Conservation (phyloP, 495 filamentous ascomycete species). For the Penicillium herquei region DNA sequence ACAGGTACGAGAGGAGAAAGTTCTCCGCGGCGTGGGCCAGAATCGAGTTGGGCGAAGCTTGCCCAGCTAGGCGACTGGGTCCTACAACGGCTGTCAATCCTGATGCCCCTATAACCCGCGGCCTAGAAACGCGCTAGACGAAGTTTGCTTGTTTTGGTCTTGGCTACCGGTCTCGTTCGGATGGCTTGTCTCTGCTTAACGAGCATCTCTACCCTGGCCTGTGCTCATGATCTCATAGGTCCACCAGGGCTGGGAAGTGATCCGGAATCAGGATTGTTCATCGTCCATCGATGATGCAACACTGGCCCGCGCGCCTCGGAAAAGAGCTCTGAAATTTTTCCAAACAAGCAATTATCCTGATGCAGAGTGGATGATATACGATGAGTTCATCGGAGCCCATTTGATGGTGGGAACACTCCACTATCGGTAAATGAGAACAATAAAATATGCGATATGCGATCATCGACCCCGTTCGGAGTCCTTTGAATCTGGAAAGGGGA, state of each 20-base stretch:
- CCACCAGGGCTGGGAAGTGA: conserved; percentile 13
- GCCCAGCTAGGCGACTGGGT: conserved; percentile 3
- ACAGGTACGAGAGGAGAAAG: conserved; percentile 6
- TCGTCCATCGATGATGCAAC: conserved; percentile 11
- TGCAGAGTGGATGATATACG: not conserved
- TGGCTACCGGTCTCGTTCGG: not conserved
- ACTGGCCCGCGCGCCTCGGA: not conserved
- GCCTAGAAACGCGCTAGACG: conserved; percentile 13
- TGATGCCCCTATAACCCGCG: conserved; percentile 6
- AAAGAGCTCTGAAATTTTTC: not conserved
- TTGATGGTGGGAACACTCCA: not conserved
- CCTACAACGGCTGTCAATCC: conserved; percentile 29
- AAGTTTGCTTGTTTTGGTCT: conserved; percentile 10
- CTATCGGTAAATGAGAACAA: too few species aligned
- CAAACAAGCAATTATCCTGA: conserved; percentile 4
- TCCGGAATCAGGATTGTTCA: not conserved
- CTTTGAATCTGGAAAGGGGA: too few species aligned
- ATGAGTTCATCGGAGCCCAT: not conserved
- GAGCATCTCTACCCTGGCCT: conserved; percentile 4
- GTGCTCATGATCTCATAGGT: conserved; percentile 27
- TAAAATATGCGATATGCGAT: too few species aligned
- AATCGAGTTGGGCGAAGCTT: conserved; percentile 17
- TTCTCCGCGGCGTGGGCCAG: conserved; percentile 5
- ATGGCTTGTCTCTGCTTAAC: not conserved
- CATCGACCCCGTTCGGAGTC: too few species aligned